These are phyloP conservation scores for Leccinum pachyderme DNA, from an alignment of 1,284 basidiomycete genomes.

Conservation along the genomic window DNA sequence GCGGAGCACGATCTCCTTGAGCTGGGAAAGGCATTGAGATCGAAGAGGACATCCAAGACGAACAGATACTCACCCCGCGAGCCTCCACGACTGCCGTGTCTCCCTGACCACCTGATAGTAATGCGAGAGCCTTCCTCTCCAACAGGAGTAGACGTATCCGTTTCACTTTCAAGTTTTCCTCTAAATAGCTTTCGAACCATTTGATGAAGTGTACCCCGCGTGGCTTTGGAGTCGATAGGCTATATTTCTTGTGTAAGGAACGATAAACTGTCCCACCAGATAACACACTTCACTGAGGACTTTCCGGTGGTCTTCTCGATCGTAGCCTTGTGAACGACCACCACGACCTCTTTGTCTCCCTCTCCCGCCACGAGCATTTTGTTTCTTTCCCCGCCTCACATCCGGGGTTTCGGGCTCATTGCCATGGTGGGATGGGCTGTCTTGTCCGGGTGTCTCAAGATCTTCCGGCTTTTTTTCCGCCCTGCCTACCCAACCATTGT, in stretches of 20 bases:
- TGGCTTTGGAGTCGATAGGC: conserved; percentile 81
- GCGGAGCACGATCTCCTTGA: conserved; percentile 43
- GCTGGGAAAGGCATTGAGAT: conserved; percentile 19
- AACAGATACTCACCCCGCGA: conserved; percentile 30
- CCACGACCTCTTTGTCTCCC: conserved; percentile 42
- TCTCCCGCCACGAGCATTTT: conserved; percentile 46
- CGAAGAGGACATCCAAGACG: neutral
- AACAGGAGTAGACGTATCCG: conserved; percentile 51
- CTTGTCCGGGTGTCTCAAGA: conserved; percentile 18
- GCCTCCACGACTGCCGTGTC: conserved; percentile 43
- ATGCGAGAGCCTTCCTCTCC: conserved; percentile 67
- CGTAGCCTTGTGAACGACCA: conserved; percentile 35
- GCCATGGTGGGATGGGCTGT: conserved; percentile 19
- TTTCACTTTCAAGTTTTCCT: conserved; percentile 83
- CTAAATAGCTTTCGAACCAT: conserved; percentile 77
- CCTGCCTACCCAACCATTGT: conserved; percentile 65
- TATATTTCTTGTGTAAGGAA: conserved; percentile 37
- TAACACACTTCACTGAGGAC: conserved; percentile 76
- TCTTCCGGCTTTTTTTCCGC: conserved; percentile 35
- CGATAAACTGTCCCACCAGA: conserved; percentile 12
- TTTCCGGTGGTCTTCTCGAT: conserved; percentile 64
- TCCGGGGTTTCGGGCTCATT: conserved; percentile 30
- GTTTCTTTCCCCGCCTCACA: conserved; percentile 39
- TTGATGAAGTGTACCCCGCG: conserved; percentile 82
- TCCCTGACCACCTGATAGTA: conserved; percentile 69